A percentile compares a stretch with the other conserved stretches of the same genome.
Conservation (phyloP, 1,284 basidiomycete genomes). For the Athelia psychrophila region DNA sequence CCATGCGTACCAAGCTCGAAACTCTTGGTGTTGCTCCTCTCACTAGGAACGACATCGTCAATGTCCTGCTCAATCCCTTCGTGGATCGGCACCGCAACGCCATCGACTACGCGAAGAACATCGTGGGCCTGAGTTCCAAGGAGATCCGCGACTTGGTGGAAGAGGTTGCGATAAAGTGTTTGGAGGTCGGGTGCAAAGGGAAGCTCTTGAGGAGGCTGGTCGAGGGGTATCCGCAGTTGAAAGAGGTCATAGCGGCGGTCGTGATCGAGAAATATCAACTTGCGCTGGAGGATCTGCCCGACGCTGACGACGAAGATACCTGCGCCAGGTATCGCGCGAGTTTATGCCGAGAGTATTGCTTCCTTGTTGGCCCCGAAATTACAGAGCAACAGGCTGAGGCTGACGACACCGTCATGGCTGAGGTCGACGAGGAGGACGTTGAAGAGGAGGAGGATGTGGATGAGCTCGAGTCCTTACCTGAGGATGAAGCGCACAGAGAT, state of each 20-base stretch:
- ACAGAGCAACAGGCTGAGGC: neutral
- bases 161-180: constrained; percentile 51
- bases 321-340: constrained; percentile 41
- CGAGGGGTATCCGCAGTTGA: constrained; percentile 40
- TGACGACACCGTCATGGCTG: neutral
- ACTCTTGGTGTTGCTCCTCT: constrained; percentile 51
- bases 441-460: constrained; percentile 14
- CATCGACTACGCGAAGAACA: constrained; percentile 50
- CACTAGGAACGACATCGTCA: constrained; percentile 53
- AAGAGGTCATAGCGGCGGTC: constrained; percentile 36
- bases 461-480: constrained; percentile 9
- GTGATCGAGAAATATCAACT: constrained; percentile 50
- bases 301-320: constrained; percentile 41
- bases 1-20: constrained; percentile 41
- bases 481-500: constrained; percentile 12
- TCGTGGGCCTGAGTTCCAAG: constrained; percentile 37
- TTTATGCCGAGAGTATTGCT: constrained; percentile 46
- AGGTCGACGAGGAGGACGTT: constrained; percentile 2
- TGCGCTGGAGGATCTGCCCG: constrained; percentile 51
- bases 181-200: constrained; percentile 68
- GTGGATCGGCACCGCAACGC: constrained; percentile 54
- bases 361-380: neutral
- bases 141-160: constrained; percentile 44
- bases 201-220: constrained; percentile 58
- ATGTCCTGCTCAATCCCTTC: constrained; percentile 66